Evolutionary conservation across 768 basidiomycete species (phyloP), one percentile per base, ranked within the genome.

Genomic region (Boletus sensibilis): DNA sequence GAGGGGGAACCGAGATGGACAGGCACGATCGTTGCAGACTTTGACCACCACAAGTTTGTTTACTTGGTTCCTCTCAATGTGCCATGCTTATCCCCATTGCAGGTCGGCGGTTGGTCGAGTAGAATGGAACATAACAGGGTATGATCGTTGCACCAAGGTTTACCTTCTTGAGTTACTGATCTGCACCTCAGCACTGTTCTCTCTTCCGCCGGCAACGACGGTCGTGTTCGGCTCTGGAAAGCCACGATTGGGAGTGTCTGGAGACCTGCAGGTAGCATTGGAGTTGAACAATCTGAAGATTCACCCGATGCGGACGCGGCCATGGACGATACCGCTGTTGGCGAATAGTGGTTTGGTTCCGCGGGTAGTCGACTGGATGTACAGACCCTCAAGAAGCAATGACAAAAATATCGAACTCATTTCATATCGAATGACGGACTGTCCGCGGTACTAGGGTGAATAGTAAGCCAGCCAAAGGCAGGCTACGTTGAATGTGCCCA

Each of bases 61-160:
- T 33, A 40, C 31, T 13, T 37, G 39, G 34, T 23, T 45, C 39
- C 18, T 29, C 1, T 12, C 31, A 16, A n/a, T 8, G 47, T 27
- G 21, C 14, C 20, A 31, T 59, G 53, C 58, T 60, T 44, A 66
- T 42, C 31, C 9, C 10, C 6, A 4, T 45, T 59, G 21, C 57
- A 90, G 89, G 59, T 85, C 88, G 0, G 80, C 87, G 4, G 82
- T 95, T 11, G 87, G 88, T 3, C 80, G 87, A 62, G 94, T 99
- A 0, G 94, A 95, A 68, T 98, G 96, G 93, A 96, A 96, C 68
- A 85, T 94, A 47, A 90, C 87, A 34, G 90, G 90, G 88, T 91
- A 72, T 64, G 57, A 38, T 31, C 34, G 37, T 23, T 38, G 50
- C 31, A 14, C n/a, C n/a, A 33, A 47, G 14, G 21, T 20, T 38